Percentiles rank a stretch among this genome's conserved stretches.
Evolutionary conservation across 1,139 yeast species (phyloP).

Genomic region (Magnusiomyces suaveolens): DNA sequence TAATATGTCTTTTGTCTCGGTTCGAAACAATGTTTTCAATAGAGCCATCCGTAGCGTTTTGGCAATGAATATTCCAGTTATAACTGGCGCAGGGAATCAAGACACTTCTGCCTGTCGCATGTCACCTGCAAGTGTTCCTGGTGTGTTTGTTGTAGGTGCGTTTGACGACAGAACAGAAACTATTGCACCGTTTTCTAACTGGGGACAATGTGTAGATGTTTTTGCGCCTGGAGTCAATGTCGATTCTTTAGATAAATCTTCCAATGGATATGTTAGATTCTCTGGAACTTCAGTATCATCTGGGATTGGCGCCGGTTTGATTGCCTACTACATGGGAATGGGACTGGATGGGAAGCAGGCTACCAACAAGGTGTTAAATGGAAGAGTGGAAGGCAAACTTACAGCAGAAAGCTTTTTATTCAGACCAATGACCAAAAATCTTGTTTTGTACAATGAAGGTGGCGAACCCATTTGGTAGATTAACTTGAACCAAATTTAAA

Average conservation of each 20-base stretch:
- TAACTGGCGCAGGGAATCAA: conserved; percentile 86
- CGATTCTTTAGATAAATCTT: conserved; percentile 33
- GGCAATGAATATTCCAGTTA: conserved; percentile 59
- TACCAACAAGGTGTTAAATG: conserved; percentile 26
- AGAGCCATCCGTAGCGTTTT: conserved; percentile 64
- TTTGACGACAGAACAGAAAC: conserved; percentile 61
- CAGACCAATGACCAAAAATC: conserved; percentile 35
- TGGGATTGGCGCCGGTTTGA: conserved; percentile 68
- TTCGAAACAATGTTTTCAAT: conserved; percentile 54
- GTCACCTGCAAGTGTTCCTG: conserved; percentile 68
- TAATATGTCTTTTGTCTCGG: conserved; percentile 73
- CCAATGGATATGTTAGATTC: conserved; percentile 35
- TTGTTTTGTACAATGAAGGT: conserved; percentile 35
- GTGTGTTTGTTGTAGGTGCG: conserved; percentile 79
- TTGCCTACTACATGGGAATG: conserved; percentile 51
- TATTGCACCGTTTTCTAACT: conserved; percentile 68
- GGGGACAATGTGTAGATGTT: conserved; percentile 81
- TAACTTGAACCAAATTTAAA: no score
- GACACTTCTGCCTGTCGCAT: conserved; percentile 66
- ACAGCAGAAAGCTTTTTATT: not conserved
- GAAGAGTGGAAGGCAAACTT: not conserved
- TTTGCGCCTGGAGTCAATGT: conserved; percentile 75
- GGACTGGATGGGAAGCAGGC: conserved; percentile 44
- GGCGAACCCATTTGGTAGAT: conserved; percentile 34
- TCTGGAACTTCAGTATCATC: conserved; percentile 90